phyloP scores from a whole-genome alignment of 73 alveolate genomes.

The Paramecium biaurelia region DNA sequence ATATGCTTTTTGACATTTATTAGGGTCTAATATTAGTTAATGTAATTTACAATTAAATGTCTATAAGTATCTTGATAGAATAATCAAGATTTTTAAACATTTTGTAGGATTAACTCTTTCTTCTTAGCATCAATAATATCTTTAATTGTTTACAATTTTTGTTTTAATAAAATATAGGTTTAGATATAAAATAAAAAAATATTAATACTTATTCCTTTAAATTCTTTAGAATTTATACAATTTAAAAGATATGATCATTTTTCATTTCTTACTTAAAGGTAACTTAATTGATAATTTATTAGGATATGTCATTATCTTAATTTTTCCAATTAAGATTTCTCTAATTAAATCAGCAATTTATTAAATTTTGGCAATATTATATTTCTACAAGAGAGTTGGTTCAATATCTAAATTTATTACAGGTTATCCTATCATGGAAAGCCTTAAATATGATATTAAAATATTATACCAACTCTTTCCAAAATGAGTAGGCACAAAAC shows the following conservation, averaged over 20 bases:
- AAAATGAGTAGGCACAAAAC: neutral
- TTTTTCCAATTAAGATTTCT: neutral
- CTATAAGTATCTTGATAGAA: neutral
- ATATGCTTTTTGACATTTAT: neutral
- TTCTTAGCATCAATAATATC: too few relatives aligned
- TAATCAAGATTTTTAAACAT: neutral
- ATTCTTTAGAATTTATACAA: neutral
- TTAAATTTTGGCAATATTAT: conserved; percentile 15
- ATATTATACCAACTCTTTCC: conserved; percentile 45
- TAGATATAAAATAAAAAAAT: neutral
- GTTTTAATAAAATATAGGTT: neutral
- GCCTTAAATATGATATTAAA: neutral
- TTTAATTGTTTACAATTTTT: neutral
- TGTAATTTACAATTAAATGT: too few relatives aligned
- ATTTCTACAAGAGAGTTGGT: neutral
- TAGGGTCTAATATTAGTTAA: too few relatives aligned
- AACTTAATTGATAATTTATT: neutral
- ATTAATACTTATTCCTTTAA: neutral
- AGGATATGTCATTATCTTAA: conserved; percentile 4
- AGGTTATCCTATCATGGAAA: conserved; percentile 26
- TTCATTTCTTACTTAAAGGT: conserved; percentile 9
- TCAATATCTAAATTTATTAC: conserved; percentile 21
- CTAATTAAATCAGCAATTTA: neutral
- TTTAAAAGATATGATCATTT: neutral
- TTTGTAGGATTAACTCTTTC: neutral